Conservation (phyloP, 306 rosid species). For the Begonia peltatifolia region DNA sequence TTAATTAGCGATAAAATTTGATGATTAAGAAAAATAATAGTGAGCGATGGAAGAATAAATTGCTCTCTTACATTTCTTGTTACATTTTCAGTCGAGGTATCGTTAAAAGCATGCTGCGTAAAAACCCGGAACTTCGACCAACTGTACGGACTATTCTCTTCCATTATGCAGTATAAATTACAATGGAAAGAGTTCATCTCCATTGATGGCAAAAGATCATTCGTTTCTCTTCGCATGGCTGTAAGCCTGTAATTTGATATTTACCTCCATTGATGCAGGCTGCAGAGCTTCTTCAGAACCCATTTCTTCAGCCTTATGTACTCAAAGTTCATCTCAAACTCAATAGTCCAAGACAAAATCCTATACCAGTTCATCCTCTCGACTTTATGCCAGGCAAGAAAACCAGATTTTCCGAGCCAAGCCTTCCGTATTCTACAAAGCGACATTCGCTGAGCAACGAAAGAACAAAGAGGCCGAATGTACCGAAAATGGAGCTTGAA, state of each 20-base stretch:
- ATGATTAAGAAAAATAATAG: too few species aligned
- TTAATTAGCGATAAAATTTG: too few species aligned
- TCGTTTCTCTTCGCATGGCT: too few species aligned
- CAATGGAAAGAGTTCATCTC: too few species aligned
- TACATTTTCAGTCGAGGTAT: constrained; percentile 70
- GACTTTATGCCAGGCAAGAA: constrained; percentile 44
- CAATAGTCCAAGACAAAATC: constrained; percentile 53
- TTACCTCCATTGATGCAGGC: constrained; percentile 32
- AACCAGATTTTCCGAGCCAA: constrained; percentile 59
- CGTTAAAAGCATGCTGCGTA: constrained; percentile 96
- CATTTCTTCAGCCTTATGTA: constrained; percentile 71
- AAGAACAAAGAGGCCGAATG: constrained; percentile 63
- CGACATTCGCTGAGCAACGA: constrained; percentile 43
- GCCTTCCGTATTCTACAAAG: constrained; percentile 25
- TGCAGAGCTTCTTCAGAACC: constrained; percentile 70
- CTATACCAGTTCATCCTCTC: constrained; percentile 43
- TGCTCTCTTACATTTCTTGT: too few species aligned
- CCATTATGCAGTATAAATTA: too few species aligned
- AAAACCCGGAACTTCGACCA: constrained; percentile 94
- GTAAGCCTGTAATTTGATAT: too few species aligned
- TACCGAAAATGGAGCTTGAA: constrained; percentile 74
- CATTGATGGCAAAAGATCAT: too few species aligned
- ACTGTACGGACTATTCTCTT: constrained; percentile 44
- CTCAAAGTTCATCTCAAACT: constrained; percentile 71
- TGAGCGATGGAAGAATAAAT: too few species aligned